Percentiles rank a stretch among this genome's conserved stretches.
phyloP scores from a whole-genome alignment of 2,329 filamentous ascomycete genomes.

The Neoascochyta sp. region DNA sequence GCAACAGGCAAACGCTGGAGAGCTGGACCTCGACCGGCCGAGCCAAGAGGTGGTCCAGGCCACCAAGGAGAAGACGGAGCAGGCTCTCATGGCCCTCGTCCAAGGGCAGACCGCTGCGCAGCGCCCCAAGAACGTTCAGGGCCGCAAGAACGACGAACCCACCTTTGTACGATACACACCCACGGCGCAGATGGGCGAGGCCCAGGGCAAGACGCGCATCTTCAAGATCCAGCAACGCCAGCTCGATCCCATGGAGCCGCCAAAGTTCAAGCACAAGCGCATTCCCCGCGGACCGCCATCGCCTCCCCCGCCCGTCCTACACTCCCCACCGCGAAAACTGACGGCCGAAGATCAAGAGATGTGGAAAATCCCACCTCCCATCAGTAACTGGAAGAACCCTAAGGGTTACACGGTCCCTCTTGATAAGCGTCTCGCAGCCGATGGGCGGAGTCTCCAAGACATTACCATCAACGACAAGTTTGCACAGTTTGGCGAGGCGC shows the following conservation, averaged over 20 bases:
- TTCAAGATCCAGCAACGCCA: constrained; percentile 98
- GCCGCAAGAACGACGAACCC: constrained; percentile 73
- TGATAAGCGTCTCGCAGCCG: constrained; percentile 91
- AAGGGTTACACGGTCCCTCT: constrained; percentile 96
- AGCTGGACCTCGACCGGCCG: constrained; percentile 81
- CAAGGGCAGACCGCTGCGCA: constrained; percentile 84
- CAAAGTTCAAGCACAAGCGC: constrained; percentile 99
- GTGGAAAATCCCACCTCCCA: constrained; percentile 86
- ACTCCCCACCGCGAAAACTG: constrained; percentile 88
- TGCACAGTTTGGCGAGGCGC: constrained; percentile 87
- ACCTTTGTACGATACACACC: constrained; percentile 96
- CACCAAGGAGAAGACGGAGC: constrained; percentile 83
- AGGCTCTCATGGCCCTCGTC: constrained; percentile 77
- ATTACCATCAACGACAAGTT: constrained; percentile 98
- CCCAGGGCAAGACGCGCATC: constrained; percentile 81
- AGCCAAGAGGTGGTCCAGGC: constrained; percentile 78
- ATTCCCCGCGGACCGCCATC: constrained; percentile 89
- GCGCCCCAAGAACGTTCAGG: constrained; percentile 91
- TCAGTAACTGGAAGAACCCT: constrained; percentile 99
- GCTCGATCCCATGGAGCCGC: constrained; percentile 91
- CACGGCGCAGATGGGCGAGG: constrained; percentile 92
- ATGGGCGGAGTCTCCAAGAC: constrained; percentile 87
- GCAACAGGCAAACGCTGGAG: constrained; percentile 87
- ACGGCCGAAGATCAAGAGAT: constrained; percentile 96
- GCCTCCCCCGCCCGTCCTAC: constrained; percentile 90